Percentiles rank a stretch among this genome's conserved stretches.
Conservation (phyloP, 345 rosid species). For the Euphorbia tirucalli region DNA sequence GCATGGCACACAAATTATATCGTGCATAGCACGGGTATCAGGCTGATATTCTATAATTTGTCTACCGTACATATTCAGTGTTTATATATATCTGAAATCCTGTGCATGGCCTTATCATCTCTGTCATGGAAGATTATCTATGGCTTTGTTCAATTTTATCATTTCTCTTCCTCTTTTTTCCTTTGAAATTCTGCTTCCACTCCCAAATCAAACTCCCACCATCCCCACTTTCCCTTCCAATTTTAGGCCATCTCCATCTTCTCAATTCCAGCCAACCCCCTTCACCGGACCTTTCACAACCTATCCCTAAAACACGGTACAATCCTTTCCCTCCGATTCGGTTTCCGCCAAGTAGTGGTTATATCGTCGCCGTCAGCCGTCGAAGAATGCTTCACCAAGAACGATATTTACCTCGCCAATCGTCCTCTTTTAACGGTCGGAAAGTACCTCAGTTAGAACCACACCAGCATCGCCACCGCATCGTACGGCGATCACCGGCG, state of each 20-base stretch:
- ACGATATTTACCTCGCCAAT: background rate
- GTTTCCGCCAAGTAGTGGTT: background rate
- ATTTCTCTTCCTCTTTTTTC: too few species aligned
- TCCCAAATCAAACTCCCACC: background rate
- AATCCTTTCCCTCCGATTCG: background rate
- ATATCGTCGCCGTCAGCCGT: background rate
- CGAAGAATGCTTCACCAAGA: background rate
- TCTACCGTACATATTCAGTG: too few species aligned
- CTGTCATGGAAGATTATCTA: too few species aligned
- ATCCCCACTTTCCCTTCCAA: background rate
- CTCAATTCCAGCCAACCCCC: background rate
- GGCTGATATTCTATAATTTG: too few species aligned
- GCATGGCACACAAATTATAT: too few species aligned
- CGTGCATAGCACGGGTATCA: too few species aligned
- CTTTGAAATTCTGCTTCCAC: too few species aligned
- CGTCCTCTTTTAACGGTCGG: background rate
- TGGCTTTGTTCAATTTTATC: too few species aligned
- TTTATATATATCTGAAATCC: too few species aligned
- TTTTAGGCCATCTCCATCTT: background rate
- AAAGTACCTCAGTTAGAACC: background rate
- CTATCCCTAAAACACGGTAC: background rate
- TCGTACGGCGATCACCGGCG: constrained; percentile 8
- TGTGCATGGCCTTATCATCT: too few species aligned
- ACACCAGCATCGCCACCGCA: background rate
- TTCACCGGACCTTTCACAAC: background rate